Evolutionary conservation across 371 early-diverging fungal species (phyloP), one percentile per base, ranked within the genome.

Genomic region (Synchytrium microbalum): DNA sequence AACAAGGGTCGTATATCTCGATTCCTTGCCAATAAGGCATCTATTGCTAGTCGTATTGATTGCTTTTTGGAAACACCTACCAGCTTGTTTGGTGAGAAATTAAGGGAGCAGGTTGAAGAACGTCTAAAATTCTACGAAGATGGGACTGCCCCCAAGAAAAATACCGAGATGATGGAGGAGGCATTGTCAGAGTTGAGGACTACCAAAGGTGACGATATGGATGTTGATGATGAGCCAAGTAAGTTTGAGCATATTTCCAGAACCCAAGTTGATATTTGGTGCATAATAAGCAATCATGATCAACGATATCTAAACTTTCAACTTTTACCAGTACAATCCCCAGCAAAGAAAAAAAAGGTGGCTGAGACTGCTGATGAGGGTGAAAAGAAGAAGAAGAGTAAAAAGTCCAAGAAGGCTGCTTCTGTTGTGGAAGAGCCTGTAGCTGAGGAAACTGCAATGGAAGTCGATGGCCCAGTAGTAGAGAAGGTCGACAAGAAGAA

Each of bases 1-100:
- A 93, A 96, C 88, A 99, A 98, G 88, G 99, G 98, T 60, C 88
- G 95, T 63, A 92, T 99, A 61, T 92, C 96, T 59, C 89, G 99
- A 63, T 95, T 92, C 69, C 85, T 99, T 29, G 99, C 99, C 72
- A 95, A 96, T 86, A 99, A 99, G 81, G 91, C 91, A 76, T 87
- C 95, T 26, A 92, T 99, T 72, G 98, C 98, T 23, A 90, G 93
- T 53, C 86, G 97, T 67, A 96, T 99, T 63, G 99, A 98, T 78
- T 96, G 94, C 78, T 99, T 94, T 88, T 74, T 87, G 53, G 91
- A 96, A 28, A 77, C 75, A 52, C 93, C 93, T 26, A 91, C 92
- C 23, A 80, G 83, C 74, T 88, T 85, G 73, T 98, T 95, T 72
- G 99, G 99, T 69, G 90, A 91, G 75, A 91, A 95, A n/a, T 77